Evolutionary conservation across 2,329 filamentous ascomycete genomes (phyloP), one percentile per base, ranked within the genome.

Genomic region (Pseudopyrenochaeta lycopersici): DNA sequence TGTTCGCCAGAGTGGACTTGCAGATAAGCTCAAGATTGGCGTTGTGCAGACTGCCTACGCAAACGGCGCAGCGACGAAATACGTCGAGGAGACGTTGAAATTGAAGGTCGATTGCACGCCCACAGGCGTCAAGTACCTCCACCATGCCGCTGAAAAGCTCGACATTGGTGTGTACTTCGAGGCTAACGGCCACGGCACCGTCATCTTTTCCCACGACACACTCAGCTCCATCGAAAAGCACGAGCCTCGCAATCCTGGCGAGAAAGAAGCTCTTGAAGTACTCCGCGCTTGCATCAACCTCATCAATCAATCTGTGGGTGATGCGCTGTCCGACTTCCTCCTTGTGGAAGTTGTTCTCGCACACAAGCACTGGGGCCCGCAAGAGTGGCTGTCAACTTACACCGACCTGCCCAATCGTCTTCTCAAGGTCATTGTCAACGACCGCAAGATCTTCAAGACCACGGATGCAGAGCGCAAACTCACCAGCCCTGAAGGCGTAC

Each of bases 101-200:
- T 87, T 99, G 36, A 93, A 93, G 43, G 91, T 97, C 18, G 88
- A 96, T 54, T 97, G 91, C 83, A 98, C 95, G 1, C 88, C 92
- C 12, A 99, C 95, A 0, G 95, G 95, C 63, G 95, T 99, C 58
- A 99, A 99, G 83, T 91, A 97, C 78, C 85, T 99, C 59, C 95
- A 99, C 79, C 95, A 98, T 72, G 95, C 92, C n/a, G 95, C 95
- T 33, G 88, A 91, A 69, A 91, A 93, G 63, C 97, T 96, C 67
- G 95, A 99, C 69, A 88, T 98, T 49, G 95, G 95, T 52, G 92
- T 98, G 46, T 99, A 99, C 81, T 99, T 99, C 70, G 95, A 99
- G 81, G 95, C 95, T 62, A 99, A 99, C 74, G 95, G 95, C 27
- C 95, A 99, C 77, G 95, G 95, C 62, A 99, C 95, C 9, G 90